Percentiles rank a stretch among this genome's conserved stretches.
Evolutionary conservation across 2,329 filamentous ascomycete genomes (phyloP).

Genomic region (Immersiporthe knoxdaviesiana): DNA sequence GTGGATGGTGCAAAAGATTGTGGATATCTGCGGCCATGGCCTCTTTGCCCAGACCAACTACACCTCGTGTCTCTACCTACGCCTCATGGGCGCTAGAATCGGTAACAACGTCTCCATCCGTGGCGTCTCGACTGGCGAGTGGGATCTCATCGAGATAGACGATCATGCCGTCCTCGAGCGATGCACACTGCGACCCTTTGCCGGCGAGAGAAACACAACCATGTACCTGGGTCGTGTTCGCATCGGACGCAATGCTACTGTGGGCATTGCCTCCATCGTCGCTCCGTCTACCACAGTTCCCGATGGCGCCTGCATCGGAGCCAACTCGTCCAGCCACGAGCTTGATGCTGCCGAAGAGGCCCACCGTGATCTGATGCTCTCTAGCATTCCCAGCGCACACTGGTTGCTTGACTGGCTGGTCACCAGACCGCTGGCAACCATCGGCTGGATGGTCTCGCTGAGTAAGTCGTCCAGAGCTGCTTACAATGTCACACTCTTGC

Average conservation of each 20-base stretch:
- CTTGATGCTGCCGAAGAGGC: conserved; percentile 49
- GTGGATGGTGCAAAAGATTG: conserved; percentile 61
- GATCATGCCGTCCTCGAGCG: conserved; percentile 52
- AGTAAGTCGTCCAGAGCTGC: not conserved
- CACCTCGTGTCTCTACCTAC: conserved; percentile 50
- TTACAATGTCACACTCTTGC: not conserved
- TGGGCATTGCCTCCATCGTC: conserved; percentile 54
- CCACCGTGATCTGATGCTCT: conserved; percentile 48
- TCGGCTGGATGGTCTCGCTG: conserved; percentile 47
- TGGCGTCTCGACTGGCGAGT: conserved; percentile 54
- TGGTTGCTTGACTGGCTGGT: conserved; percentile 48
- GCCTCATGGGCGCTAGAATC: conserved; percentile 56
- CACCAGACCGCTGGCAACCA: conserved; percentile 46
- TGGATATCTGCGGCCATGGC: conserved; percentile 52
- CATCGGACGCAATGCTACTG: conserved; percentile 50
- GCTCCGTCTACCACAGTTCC: conserved; percentile 54
- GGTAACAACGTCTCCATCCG: conserved; percentile 54
- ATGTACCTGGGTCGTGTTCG: conserved; percentile 59
- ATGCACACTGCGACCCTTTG: conserved; percentile 57
- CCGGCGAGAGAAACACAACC: conserved; percentile 57
- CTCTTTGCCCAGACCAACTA: conserved; percentile 46
- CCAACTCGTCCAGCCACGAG: conserved; percentile 63
- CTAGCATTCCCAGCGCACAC: conserved; percentile 46
- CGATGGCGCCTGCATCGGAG: conserved; percentile 55
- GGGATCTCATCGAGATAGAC: conserved; percentile 58